Evolutionary conservation across 768 basidiomycete genomes (phyloP).

Genomic region (Leccinum incarnatum): DNA sequence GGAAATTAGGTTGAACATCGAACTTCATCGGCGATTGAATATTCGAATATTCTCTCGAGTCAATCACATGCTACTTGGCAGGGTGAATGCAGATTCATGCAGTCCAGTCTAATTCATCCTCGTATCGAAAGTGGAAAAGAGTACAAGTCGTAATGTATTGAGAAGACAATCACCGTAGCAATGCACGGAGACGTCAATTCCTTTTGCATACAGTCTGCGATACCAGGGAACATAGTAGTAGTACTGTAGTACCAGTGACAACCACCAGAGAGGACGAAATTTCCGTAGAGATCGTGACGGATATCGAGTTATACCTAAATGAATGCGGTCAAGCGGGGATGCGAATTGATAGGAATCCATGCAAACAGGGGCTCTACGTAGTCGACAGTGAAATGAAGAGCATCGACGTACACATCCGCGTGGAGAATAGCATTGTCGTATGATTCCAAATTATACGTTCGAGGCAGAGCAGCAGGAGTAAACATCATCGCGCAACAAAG

Average conservation of each 20-base stretch:
- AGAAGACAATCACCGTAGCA: conserved; percentile 14
- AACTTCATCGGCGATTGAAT: background rate
- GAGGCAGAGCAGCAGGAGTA: too few relatives aligned
- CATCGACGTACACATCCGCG: too few relatives aligned
- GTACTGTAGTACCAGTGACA: conserved; percentile 66
- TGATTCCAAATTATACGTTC: too few relatives aligned
- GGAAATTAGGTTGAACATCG: background rate
- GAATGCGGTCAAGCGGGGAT: background rate
- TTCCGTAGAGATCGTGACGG: conserved; percentile 35
- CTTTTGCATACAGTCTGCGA: conserved; percentile 94
- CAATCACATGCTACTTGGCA: background rate
- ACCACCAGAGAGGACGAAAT: conserved; percentile 57
- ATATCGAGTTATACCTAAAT: conserved; percentile 55
- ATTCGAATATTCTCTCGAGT: background rate
- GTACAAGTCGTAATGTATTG: conserved; percentile 4
- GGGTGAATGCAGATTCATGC: background rate
- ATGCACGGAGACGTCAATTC: conserved; percentile 63
- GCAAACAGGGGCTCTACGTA: too few relatives aligned
- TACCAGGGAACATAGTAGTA: conserved; percentile 96
- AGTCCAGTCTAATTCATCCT: background rate
- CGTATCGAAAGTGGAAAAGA: conserved; percentile 6
- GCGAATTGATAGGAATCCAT: background rate
- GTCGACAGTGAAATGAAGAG: too few relatives aligned
- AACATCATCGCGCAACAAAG: too few relatives aligned
- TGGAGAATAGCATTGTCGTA: too few relatives aligned